Evolutionary conservation across 1,139 yeast genomes (phyloP).

Genomic region (Eremothecium cymbalariae): DNA sequence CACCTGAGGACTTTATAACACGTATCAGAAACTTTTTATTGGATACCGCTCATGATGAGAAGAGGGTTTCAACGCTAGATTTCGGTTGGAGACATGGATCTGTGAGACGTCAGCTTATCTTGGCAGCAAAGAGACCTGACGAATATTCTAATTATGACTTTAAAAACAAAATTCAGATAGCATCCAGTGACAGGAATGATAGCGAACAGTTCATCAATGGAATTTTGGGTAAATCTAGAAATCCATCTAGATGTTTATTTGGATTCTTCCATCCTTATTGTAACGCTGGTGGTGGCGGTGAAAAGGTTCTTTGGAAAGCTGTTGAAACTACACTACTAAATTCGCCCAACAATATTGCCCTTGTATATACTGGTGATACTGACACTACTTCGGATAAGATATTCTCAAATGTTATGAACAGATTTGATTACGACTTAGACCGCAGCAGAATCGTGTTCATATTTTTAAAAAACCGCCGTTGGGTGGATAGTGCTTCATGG

Average conservation of each 20-base stretch:
- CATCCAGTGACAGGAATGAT: slow-evolving; percentile 16
- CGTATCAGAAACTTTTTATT: too few relatives aligned
- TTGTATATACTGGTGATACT: slow-evolving; percentile 66
- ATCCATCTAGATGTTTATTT: slow-evolving; percentile 39
- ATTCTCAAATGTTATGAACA: slow-evolving; percentile 46
- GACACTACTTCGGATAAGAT: slow-evolving; percentile 47
- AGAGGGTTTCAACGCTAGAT: too few relatives aligned
- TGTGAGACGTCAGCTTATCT: slow-evolving; percentile 46
- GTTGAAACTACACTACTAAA: slow-evolving; percentile 58
- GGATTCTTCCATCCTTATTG: slow-evolving; percentile 97
- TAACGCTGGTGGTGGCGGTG: slow-evolving; percentile 98
- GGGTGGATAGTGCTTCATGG: slow-evolving; percentile 71
- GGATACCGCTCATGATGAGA: too few relatives aligned
- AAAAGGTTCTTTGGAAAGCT: slow-evolving; percentile 93
- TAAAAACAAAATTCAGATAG: slow-evolving; percentile 12
- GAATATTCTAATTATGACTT: slow-evolving; percentile 16
- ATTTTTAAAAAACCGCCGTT: slow-evolving; percentile 51
- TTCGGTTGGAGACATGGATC: slow-evolving; percentile 32
- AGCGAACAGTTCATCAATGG: slow-evolving; percentile 19
- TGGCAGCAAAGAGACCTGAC: slow-evolving; percentile 42
- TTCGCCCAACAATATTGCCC: slow-evolving; percentile 49
- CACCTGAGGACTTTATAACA: too few relatives aligned
- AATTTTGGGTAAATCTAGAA: slow-evolving; percentile 37
- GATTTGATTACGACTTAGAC: slow-evolving; percentile 58
- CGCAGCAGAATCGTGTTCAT: slow-evolving; percentile 58